Percentiles rank a stretch among this genome's conserved stretches.
phyloP scores from a whole-genome alignment of 768 basidiomycete genomes.

The Agaricus sinodeliciosus region DNA sequence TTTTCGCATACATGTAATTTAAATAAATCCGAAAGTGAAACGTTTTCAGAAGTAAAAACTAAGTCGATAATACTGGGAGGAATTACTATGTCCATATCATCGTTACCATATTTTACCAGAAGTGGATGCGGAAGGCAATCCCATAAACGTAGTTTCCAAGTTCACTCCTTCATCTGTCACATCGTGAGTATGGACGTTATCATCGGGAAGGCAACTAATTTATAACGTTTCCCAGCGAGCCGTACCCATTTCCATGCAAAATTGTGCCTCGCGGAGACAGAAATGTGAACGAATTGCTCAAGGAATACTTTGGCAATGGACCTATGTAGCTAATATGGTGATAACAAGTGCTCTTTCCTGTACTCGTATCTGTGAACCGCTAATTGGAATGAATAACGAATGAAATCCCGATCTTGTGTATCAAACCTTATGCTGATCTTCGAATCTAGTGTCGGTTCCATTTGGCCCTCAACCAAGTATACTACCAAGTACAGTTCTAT shows the following conservation, averaged over 20 bases:
- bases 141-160: conserved; percentile 23
- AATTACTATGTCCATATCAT: no score
- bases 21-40: no score
- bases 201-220: neutral
- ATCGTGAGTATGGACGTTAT: neutral
- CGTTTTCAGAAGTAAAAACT: no score
- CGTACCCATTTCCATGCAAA: conserved; percentile 1
- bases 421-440: no score
- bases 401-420: no score
- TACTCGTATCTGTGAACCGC: neutral
- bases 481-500: no score
- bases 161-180: conserved; percentile 17
- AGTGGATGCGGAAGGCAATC: conserved; percentile 11
- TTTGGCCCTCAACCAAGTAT: no score
- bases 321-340: neutral
- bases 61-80: no score
- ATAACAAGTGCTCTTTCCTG: neutral
- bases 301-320: neutral
- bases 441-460: no score
- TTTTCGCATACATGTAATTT: no score
- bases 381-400: no score
- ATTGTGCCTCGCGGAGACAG: neutral
- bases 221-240: neutral
- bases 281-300: neutral
- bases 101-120: conserved; percentile 15